phyloP scores from a whole-genome alignment of 1,139 yeast species.

The Spathaspora sp. region DNA sequence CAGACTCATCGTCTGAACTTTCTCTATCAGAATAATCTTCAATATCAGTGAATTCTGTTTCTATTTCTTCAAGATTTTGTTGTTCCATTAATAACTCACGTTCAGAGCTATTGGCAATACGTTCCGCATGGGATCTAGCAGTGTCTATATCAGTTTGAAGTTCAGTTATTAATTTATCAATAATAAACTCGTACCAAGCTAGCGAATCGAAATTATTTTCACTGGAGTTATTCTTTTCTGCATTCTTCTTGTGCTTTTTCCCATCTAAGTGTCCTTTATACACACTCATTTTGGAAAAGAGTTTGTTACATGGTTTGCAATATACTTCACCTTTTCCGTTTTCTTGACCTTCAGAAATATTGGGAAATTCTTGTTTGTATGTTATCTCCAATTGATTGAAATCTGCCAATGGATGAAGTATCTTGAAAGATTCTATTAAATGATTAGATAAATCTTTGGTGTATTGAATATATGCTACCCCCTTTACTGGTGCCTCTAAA shows the following conservation, averaged over 20 bases:
- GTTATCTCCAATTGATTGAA: conserved; percentile 30
- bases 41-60: conserved; percentile 20
- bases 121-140: conserved; percentile 63
- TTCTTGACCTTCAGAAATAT: conserved; percentile 13
- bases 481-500: conserved; percentile 30
- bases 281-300: conserved; percentile 65
- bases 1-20: conserved; percentile 32
- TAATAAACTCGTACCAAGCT: conserved; percentile 29
- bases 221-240: conserved; percentile 2
- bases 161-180: conserved; percentile 30
- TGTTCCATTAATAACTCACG: conserved; percentile 63
- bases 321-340: conserved; percentile 40
- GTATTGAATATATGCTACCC: conserved; percentile 40
- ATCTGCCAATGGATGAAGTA: conserved; percentile 52
- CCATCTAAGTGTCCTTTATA: conserved; percentile 71
- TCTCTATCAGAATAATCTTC: conserved; percentile 39
- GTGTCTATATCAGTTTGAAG: conserved; percentile 39
- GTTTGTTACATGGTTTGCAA: conserved; percentile 66
- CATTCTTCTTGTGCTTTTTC: conserved; percentile 68
- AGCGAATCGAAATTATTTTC: neutral
- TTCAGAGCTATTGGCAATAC: conserved; percentile 70
- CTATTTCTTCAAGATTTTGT: conserved; percentile 12
- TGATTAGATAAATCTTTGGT: conserved; percentile 45
- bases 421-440: conserved; percentile 42
- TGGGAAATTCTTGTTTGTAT: conserved; percentile 32